phyloP scores from a whole-genome alignment of 2,329 filamentous ascomycete species.

The Pezicula neosporulosa region DNA sequence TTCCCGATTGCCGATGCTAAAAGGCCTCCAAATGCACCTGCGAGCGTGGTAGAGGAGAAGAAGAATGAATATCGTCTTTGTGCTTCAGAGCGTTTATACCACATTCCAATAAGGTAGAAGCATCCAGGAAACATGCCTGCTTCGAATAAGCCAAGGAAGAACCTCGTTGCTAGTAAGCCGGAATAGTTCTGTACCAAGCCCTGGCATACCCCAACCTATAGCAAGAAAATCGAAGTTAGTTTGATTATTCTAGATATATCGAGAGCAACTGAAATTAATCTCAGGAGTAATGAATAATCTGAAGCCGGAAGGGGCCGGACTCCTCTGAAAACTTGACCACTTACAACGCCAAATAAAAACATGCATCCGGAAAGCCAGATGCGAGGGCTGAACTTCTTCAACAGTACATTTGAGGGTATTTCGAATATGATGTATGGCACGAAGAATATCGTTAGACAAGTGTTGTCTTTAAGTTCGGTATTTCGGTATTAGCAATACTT shows the following conservation, averaged over 20 bases:
- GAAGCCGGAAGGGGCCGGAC: too few relatives aligned
- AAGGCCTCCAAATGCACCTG: conserved; percentile 82
- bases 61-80: conserved; percentile 94
- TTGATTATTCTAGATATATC: too few relatives aligned
- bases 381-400: conserved; percentile 65
- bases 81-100: conserved; percentile 84
- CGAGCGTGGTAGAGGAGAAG: conserved; percentile 77
- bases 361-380: conserved; percentile 79
- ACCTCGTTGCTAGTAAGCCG: conserved; percentile 74
- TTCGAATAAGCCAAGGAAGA: conserved; percentile 79
- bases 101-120: conserved; percentile 78
- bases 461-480: conserved; percentile 47
- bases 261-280: too few relatives aligned
- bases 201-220: conserved; percentile 62
- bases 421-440: conserved; percentile 71
- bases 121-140: conserved; percentile 75
- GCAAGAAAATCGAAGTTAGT: conserved; percentile 24
- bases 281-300: too few relatives aligned
- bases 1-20: conserved; percentile 86
- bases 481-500: too few relatives aligned
- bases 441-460: conserved; percentile 77
- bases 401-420: conserved; percentile 69
- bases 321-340: too few relatives aligned
- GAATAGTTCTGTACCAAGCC: conserved; percentile 56
- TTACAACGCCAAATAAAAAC: conserved; percentile 52